Evolutionary conservation across 2,329 filamentous ascomycete species (phyloP), one percentile per base, ranked within the genome.

Genomic region (Neopestalotiopsis rosae): DNA sequence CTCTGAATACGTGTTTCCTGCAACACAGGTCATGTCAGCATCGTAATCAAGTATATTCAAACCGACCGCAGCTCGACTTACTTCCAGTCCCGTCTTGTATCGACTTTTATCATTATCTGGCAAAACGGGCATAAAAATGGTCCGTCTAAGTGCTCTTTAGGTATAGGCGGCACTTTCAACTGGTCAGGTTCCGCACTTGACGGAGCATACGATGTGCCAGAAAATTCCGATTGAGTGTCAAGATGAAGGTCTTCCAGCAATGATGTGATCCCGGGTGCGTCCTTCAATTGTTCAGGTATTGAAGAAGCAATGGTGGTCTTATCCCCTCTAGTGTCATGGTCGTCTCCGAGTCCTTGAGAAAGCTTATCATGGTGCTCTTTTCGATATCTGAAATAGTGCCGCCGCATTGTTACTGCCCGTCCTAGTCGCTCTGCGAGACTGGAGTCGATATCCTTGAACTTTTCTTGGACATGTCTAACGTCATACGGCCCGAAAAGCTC

Each of bases 1-100:
- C 57, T n/a, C 57, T 28, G 14, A 59, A 59, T n/a, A 59, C 57
- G 14, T 59, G 57, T 9, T 59, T 28, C n/a, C 57, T 59, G n/a
- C 5, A 2, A 34, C 9, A 30, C 12, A 30, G 14, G 5, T 38
- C 34, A 17, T 1, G 6, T 2, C 3, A 17, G 14, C 1, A 49
- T 5, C 34, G 5, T 10, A 1, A 3, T 14, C 3, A 4, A 17
- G 5, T 5, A 14, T 14, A 49, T n/a, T 49, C 42, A 49, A 14
- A 49, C 9, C 5, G 14, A n/a, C 3, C 5, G 24, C 24, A 17
- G 42, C 5, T 4, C 2, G 4, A 49, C 42, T 49, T n/a, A 49
- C 42, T 49, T 49, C 42, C 42, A 49, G 14, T n/a, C 42, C 6
- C 42, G 14, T n/a, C 14, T 49, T 17, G 42, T 49, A 14, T 49